phyloP scores from a whole-genome alignment of 1,139 yeast species.

The Candida frijolesensis region DNA sequence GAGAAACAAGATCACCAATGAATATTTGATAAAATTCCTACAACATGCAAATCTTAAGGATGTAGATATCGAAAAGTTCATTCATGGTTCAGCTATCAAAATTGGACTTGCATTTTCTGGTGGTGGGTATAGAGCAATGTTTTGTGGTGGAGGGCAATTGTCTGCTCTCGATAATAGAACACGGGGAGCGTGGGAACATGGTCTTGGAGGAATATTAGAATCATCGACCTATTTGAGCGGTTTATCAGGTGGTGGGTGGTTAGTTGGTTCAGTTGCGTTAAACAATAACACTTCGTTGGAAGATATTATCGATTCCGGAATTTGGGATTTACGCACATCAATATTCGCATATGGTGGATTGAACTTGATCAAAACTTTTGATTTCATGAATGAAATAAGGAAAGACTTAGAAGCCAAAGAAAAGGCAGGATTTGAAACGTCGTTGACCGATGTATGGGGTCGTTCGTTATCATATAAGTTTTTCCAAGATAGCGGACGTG shows the following conservation, averaged over 20 bases:
- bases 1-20: slow-evolving; percentile 24
- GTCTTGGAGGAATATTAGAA: slow-evolving; percentile 45
- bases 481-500: slow-evolving; percentile 29
- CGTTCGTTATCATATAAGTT: slow-evolving; percentile 43
- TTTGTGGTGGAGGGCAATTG: slow-evolving; percentile 44
- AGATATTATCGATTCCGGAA: slow-evolving; percentile 28
- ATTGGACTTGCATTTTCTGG: slow-evolving; percentile 48
- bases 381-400: slow-evolving; percentile 8
- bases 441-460: slow-evolving; percentile 51
- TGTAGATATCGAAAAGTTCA: slow-evolving; percentile 35
- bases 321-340: slow-evolving; percentile 44
- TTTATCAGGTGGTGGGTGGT: slow-evolving; percentile 48
- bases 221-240: slow-evolving; percentile 42
- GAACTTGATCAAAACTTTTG: slow-evolving; percentile 33
- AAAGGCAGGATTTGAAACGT: slow-evolving; percentile 37
- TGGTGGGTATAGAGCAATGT: slow-evolving; percentile 50
- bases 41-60: slow-evolving; percentile 35
- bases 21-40: slow-evolving; percentile 34
- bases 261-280: slow-evolving; percentile 39
- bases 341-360: slow-evolving; percentile 43
- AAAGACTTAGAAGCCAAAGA: slow-evolving; percentile 32
- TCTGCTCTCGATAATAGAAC: slow-evolving; percentile 38
- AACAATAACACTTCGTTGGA: slow-evolving; percentile 41
- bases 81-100: slow-evolving; percentile 23
- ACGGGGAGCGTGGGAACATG: slow-evolving; percentile 25